Base-by-base conservation (phyloP, 352 stramenopile genomes). In the Pelagophyceae sp. region DNA sequence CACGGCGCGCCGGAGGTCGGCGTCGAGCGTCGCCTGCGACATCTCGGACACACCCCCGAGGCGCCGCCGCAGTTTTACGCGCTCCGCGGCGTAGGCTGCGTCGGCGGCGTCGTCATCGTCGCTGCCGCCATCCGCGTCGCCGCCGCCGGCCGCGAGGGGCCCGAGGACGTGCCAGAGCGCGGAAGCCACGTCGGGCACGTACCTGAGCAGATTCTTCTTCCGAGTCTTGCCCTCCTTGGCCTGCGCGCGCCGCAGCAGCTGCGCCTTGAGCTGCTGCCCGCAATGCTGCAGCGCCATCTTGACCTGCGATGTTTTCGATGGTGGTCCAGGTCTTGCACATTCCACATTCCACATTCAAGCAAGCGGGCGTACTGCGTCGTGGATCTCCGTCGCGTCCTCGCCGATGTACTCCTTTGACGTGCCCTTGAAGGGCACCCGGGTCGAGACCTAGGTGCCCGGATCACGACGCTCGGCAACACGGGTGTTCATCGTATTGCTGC, bases 331-430 rank as follows among this genome's bases (percentile, higher is more conserved):
- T n/a, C n/a, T n/a, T n/a, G n/a, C n/a, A n/a, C n/a, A n/a, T n/a
- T n/a, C n/a, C n/a, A n/a, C n/a, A n/a, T n/a, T n/a, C n/a, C n/a
- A n/a, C n/a, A n/a, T n/a, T n/a, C n/a, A n/a, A n/a, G n/a, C n/a
- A n/a, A n/a, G n/a, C n/a, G n/a, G n/a, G n/a, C n/a, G n/a, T n/a
- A n/a, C n/a, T n/a, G 84, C 88, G 27, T 82, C 77, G 72, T 89
- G 84, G 79, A 95, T 94, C 79, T 90, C 89, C 25, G 82, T 89
- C 51, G 92, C 92, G 75, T 95, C 89, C 77, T 93, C 89, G 67
- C 89, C 90, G 78, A 96, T 94, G 77, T 93, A 95, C 69, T 96
- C 91, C 80, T 96, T 96, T 27, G 88, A 89, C 0, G 90, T 95
- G 31, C 91, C 91, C 81, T 96, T 96, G 83, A 95, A 95, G 1